A percentile compares a stretch with the other conserved stretches of the same genome.
Evolutionary conservation across 257 asterid species (phyloP).

Genomic region (Solanum appendiculatum): DNA sequence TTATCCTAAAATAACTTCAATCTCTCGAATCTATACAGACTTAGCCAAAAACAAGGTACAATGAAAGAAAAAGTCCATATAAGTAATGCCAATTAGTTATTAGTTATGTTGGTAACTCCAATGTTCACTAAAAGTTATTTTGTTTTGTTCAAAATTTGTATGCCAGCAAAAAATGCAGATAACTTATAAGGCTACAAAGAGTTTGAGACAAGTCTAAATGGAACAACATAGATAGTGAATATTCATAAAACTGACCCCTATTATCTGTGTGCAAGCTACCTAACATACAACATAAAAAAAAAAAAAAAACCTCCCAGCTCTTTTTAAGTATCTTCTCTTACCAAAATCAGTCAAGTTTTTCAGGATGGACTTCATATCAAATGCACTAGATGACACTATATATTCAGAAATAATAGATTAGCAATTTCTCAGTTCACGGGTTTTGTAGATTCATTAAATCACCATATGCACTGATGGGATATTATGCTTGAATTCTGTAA

Average conservation of each 20-base stretch:
- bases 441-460: background rate
- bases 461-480: background rate
- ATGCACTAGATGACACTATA: background rate
- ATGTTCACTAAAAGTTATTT: background rate
- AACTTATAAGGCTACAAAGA: background rate
- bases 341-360: background rate
- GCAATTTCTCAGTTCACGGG: background rate
- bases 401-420: background rate
- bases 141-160: background rate
- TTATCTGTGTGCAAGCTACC: background rate
- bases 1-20: background rate
- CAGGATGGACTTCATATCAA: background rate
- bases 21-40: background rate
- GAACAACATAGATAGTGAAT: background rate
- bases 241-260: background rate
- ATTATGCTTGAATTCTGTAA: slow-evolving; percentile 1
- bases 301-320: background rate
- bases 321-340: background rate
- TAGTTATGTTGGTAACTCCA: background rate
- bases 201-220: background rate
- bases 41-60: background rate
- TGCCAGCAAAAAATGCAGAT: background rate
- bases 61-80: background rate
- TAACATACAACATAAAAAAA: background rate
- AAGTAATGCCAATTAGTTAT: background rate